These are phyloP conservation scores for Pestalotiopsis sp. DNA, from an alignment of 2,329 filamentous ascomycete genomes.

Conservation along the genomic window DNA sequence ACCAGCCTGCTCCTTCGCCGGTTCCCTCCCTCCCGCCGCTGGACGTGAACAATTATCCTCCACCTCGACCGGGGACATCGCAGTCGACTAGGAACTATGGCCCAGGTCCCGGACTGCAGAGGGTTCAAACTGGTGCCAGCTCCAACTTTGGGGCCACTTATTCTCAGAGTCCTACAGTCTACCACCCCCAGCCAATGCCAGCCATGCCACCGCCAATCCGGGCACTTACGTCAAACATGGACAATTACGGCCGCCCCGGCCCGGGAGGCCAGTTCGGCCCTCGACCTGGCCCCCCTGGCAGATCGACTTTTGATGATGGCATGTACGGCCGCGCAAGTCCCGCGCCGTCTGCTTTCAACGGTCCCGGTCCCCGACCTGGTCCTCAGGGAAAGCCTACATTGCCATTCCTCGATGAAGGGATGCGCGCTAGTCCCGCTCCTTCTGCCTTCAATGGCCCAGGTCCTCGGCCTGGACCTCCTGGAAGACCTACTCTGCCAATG, in stretches of 20 bases:
- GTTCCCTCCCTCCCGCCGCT: slow-evolving; percentile 37
- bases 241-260: slow-evolving; percentile 30
- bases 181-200: slow-evolving; percentile 27
- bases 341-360: slow-evolving; percentile 27
- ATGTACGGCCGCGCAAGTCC: slow-evolving; percentile 34
- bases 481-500: slow-evolving; percentile 9
- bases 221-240: slow-evolving; percentile 34
- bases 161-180: slow-evolving; percentile 25
- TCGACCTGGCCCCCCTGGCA: slow-evolving; percentile 25
- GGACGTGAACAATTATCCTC: slow-evolving; percentile 31
- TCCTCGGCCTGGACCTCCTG: neutral
- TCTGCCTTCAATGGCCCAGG: slow-evolving; percentile 26
- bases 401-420: slow-evolving; percentile 24
- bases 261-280: slow-evolving; percentile 23
- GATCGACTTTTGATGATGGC: slow-evolving; percentile 24
- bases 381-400: slow-evolving; percentile 11
- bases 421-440: slow-evolving; percentile 35
- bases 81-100: slow-evolving; percentile 37
- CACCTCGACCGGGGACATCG: slow-evolving; percentile 37
- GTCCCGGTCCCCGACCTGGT: slow-evolving; percentile 16
- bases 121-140: slow-evolving; percentile 22
- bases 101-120: slow-evolving; percentile 25
- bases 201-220: slow-evolving; percentile 35
- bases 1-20: slow-evolving; percentile 40
- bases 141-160: slow-evolving; percentile 23